These are phyloP conservation scores for Niebla homalea DNA, from an alignment of 495 filamentous ascomycete species.

Conservation along the genomic window DNA sequence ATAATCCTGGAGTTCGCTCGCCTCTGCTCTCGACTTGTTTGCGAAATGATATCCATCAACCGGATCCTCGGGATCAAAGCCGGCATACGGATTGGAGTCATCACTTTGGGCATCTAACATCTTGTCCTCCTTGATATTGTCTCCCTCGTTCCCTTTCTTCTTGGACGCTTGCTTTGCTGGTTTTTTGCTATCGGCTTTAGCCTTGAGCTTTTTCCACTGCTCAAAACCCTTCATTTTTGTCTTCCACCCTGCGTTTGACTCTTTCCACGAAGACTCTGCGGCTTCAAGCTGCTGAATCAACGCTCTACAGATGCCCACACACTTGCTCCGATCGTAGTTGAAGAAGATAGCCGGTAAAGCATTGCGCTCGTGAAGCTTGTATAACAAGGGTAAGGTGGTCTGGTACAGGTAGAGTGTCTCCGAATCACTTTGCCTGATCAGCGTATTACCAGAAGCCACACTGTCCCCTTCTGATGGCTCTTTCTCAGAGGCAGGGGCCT, in stretches of 20 bases:
- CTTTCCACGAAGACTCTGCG: constrained; percentile 44
- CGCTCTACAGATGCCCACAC: constrained; percentile 40
- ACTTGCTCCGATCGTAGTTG: constrained; percentile 54
- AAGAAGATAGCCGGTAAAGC: constrained; percentile 65
- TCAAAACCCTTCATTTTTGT: constrained; percentile 37
- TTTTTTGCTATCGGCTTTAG: constrained; percentile 24
- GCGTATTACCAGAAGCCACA: neutral
- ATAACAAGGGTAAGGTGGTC: constrained; percentile 46
- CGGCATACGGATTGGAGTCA: constrained; percentile 41
- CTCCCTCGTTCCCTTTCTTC: constrained; percentile 28
- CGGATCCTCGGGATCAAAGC: constrained; percentile 53
- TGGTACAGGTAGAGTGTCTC: constrained; percentile 22
- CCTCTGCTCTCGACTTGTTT: constrained; percentile 37
- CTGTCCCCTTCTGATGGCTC: constrained; percentile 5
- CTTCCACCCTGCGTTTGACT: constrained; percentile 43
- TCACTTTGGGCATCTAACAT: constrained; percentile 36
- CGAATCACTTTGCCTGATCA: neutral
- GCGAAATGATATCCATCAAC: constrained; percentile 52
- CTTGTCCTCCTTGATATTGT: constrained; percentile 37
- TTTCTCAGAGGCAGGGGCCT: constrained; percentile 1
- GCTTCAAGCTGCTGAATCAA: constrained; percentile 36
- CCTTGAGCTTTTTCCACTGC: constrained; percentile 34
- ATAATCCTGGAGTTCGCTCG: constrained; percentile 39
- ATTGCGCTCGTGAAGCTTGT: constrained; percentile 44
- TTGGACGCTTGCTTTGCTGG: constrained; percentile 24